Evolutionary conservation across 1,284 basidiomycete genomes (phyloP), one percentile per base, ranked within the genome.

Genomic region (Puccinia novopanici): DNA sequence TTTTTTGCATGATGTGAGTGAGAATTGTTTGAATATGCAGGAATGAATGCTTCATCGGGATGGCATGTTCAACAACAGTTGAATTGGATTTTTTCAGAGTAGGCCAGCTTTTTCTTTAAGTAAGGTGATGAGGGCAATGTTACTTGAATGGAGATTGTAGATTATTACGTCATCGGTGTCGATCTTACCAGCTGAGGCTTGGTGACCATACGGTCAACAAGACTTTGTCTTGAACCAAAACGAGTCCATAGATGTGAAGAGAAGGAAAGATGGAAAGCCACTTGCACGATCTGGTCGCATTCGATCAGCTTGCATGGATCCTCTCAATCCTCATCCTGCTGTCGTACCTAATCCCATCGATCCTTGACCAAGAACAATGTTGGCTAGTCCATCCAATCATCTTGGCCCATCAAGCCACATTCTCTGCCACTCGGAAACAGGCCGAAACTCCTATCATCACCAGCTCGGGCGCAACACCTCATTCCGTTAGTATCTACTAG

Each of bases 391-490:
- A 76, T 52, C 75, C 75, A 12, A 67, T 76, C 59, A 40, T 76
- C 57, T 34, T 76, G 10, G 75, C 59, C 8, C 61, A 52, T 37
- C 75, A 76, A 54, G 45, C 75, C 3, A 22, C 27, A 12, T 54
- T 76, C 30, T 63, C 75, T 13, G 27, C 59, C 27, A 63, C 65
- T 50, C 45, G 75, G n/a, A 63, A 63, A n/a, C 57, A 76, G 48
- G 63, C 61, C n/a, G 59, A 76, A 52, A 65, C 40, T 67, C 75
- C 75, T 8, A 76, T 37, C 1, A 70, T 70, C 45, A 70, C 68
- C 13, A 50, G 40, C 19, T 70, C 68, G 30, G 68, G 68, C 24
- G 68, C 68, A 70, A 50, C 68, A 12, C 12, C 68, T 17, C 24
- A 37, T 52, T 70, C 68, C 13, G 68, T 70, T 1, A 27, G 45